Base-by-base conservation (phyloP, 257 asterid species). In the Craterostigma plantagineum region DNA sequence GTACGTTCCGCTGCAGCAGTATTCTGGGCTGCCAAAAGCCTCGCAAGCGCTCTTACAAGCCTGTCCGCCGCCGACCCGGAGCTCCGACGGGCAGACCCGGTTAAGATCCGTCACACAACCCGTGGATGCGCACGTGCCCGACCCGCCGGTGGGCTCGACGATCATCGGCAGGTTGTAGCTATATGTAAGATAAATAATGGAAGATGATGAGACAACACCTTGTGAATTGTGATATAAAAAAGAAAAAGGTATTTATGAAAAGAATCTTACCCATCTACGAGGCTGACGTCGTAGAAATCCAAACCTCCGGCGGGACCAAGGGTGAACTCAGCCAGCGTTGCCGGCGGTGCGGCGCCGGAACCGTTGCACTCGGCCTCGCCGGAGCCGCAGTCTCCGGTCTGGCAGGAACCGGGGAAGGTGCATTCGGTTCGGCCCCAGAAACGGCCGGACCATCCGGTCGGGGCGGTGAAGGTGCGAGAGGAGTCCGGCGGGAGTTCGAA, bases 341-440 rank as follows among this genome's bases (percentile, higher is more conserved):
- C 97, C 10, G 97, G 97, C 0, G 97, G 97, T 8, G 73, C 63
- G 1, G 97, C 97, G 4, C 97, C 97, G 14, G 57, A 50, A 0
- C 97, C 97, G 43, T 68, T 71, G 57, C 97, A 86, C 11, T 53
- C 66, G 0, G 81, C 42, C 58, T 57, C 68, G 13, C 92, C 96
- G 18, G 93, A 78, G 42, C 73, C 97, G 62, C 97, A 86, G 36
- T 86, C 97, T 7, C 79, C 95, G 0, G 97, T 68, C 43, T 67
- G 67, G 64, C 97, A 86, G 34, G 76, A 40, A 60, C 76, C 85
- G 1, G 72, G 35, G 1, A 76, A 38, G 53, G 75, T 57, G 68
- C 97, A 86, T 55, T 64, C 73, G 14, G 93, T 78, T 0, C 97
- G 74, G 42, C 82, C 93, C 97, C 97, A 81, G 4, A 81, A 12